Evolutionary conservation across 2,329 filamentous ascomycete genomes (phyloP), one percentile per base, ranked within the genome.

Genomic region (Myriangium duriaei): DNA sequence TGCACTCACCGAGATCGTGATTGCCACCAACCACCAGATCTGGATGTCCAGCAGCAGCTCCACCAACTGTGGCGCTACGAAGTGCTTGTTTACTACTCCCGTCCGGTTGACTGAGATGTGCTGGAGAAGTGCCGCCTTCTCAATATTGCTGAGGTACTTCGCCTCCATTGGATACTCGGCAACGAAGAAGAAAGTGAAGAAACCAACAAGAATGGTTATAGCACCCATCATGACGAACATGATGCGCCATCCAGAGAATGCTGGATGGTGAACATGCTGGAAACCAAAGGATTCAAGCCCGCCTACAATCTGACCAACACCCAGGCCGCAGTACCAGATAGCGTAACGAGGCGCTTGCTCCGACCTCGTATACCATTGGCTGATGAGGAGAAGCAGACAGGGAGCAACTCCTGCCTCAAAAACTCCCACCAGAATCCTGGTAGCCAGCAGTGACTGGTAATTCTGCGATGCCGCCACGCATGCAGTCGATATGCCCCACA

Each of bases 371-470:
- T 81, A 82, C 77, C 78, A 82, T 62, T 79, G 78, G 26, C 69
- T 66, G 0, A 71, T 77, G 32, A 82, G 61, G 30, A 81, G 59
- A 18, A 81, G 62, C 46, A 82, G 80, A 7, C 68, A 64, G 0
- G 78, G 78, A 50, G 80, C 75, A 49, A 75, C 79, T 24, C 71
- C 71, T 0, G 76, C 73, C 53, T 82, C 79, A 48, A 81, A 81
- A 39, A 79, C 68, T 43, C 79, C 79, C 3, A 81, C 67, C 4
- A 82, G 58, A 0, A 72, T 76, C 17, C 78, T 69, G 4, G 78
- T 69, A 1, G 63, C 53, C 2, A 80, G 60, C 1, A 82, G 61
- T 2, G 69, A 65, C 0, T 61, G 57, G 47, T 79, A 81, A 51
- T 66, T 74, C 39, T 61, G 61, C 54, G 69, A 74, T 3, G 67